Base-by-base conservation (phyloP, 1,139 yeast species). In the Geotrichum klebahnii region DNA sequence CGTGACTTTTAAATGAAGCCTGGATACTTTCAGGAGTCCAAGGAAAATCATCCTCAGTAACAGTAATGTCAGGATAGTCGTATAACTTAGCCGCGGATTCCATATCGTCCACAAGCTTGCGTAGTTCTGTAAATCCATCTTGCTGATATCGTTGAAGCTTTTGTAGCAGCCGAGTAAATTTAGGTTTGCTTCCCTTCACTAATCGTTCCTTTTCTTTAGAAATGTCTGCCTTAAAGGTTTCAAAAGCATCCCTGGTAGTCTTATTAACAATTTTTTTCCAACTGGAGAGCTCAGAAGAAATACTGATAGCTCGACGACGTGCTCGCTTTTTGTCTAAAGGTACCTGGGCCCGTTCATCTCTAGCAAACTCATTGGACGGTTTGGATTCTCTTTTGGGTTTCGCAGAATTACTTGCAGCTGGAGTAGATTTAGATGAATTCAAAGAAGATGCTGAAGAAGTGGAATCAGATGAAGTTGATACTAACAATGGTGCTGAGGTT, bases 231-330 rank as follows among this genome's bases (percentile, higher is more conserved):
- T 53, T 61, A 56, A 52, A 67, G 38, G 59, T 61, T 48, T 49
- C 63, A 55, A 58, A 61, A 33, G 63, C 67, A 40, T 62, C 69
- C 48, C 55, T 58, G 40, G 60, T 62, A 24, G 62, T 66, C 51
- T 56, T 57, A 36, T 58, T 63, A 33, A 64, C 66, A 51, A 64
- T 47, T n/a, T 51, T 44, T 39, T 57, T 59, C 67, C 67, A 64
- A 31, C 57, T 53, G 2, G 52, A 45, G 4, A 44, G 45, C 41
- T 48, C 51, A 5, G 39, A 29, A 3, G 51, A 37, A 24, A 44
- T 44, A 29, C 44, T 48, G 33, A 29, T 47, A 16, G 51, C 51
- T 12, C 51, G 28, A 9, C 41, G 34, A 9, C 51, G 35, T 10
- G 51, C 51, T 3, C 51, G 31, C 39, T 37, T 42, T n/a, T 42